Base-by-base conservation (phyloP, 1,284 basidiomycete species). In the Cutaneotrichosporon sp. region DNA sequence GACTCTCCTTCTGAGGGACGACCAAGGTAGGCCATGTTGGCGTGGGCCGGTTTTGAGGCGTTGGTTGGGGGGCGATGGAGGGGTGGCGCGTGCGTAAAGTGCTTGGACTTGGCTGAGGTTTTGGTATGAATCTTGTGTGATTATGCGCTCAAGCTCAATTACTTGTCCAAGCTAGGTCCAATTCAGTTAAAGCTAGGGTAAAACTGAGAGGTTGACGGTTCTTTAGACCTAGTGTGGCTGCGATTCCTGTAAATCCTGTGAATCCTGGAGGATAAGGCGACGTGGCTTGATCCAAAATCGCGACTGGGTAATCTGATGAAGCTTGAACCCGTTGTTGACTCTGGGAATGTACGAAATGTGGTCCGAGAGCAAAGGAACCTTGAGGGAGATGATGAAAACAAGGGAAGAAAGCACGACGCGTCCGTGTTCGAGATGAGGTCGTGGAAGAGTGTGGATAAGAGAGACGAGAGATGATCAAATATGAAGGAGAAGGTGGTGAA, bases 1-100 rank as follows among this genome's bases (percentile, higher is more conserved):
- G 77, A 79, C 56, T 78, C 76, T 34, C 76, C 78, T 4, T 72
- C 73, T 9, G 80, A 80, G 21, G 80, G 80, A 50, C 80, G 68
- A 31, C 78, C 79, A 22, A 81, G 73, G 58, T 69, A 77, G 60
- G 72, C 65, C 74, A 74, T 72, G 13, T 32, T 53, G 51, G 31
- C 6, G 31, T 5, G 31, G 13, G 13, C 30, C 2, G 26, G 8
- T 18, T 31, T 31, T 46, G 56, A 53, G 31, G 52, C 18, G 42
- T 2, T 5, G 42, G 18, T 18, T 46, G 42, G 18, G 42, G 18
- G 42, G 42, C 42, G 42, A 46, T 16, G 42, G 13, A n/a, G 42
- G 42, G 42, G 42, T 21, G 42, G 42, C 42, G 42, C 42, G 42
- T 46, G 42, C 18, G 42, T 26, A 26, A 26, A 26, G 13, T 36